Evolutionary conservation across 2,329 filamentous ascomycete genomes (phyloP).

Genomic region (Scedosporium minutisporum): DNA sequence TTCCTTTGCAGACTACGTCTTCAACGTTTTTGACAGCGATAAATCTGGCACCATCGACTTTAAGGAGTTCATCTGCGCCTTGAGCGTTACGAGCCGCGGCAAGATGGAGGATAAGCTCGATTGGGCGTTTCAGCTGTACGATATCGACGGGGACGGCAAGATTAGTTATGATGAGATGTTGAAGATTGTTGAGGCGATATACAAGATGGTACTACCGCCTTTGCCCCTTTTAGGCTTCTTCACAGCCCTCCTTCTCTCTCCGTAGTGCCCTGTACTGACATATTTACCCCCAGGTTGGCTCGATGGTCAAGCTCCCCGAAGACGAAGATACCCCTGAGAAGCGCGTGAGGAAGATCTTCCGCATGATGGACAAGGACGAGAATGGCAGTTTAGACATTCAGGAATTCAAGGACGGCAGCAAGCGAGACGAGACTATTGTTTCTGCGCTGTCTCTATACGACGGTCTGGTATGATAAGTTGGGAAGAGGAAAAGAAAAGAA

Average conservation of each 20-base stretch:
- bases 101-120: slow-evolving; percentile 99
- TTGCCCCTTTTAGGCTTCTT: not conserved
- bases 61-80: slow-evolving; percentile 97
- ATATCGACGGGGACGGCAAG: slow-evolving; percentile 97
- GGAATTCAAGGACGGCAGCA: slow-evolving; percentile 98
- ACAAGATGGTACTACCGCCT: slow-evolving; percentile 74
- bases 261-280: not conserved
- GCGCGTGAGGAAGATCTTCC: slow-evolving; percentile 94
- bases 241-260: not conserved
- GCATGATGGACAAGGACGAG: slow-evolving; percentile 99
- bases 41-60: slow-evolving; percentile 98
- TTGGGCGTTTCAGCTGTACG: slow-evolving; percentile 98
- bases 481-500: not conserved
- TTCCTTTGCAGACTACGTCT: slow-evolving; percentile 96
- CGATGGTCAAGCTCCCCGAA: slow-evolving; percentile 97
- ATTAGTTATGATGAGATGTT: slow-evolving; percentile 99
- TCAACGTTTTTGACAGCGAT: slow-evolving; percentile 97
- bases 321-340: slow-evolving; percentile 99
- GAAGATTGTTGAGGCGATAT: slow-evolving; percentile 96
- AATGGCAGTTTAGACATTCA: slow-evolving; percentile 94
- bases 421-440: slow-evolving; percentile 97
- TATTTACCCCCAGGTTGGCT: slow-evolving; percentile 60
- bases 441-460: slow-evolving; percentile 95
- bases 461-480: slow-evolving; percentile 63
- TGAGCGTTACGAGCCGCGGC: slow-evolving; percentile 92